These are phyloP conservation scores for Cudoniella acicularis DNA, from an alignment of 495 filamentous ascomycete species.

Conservation along the genomic window DNA sequence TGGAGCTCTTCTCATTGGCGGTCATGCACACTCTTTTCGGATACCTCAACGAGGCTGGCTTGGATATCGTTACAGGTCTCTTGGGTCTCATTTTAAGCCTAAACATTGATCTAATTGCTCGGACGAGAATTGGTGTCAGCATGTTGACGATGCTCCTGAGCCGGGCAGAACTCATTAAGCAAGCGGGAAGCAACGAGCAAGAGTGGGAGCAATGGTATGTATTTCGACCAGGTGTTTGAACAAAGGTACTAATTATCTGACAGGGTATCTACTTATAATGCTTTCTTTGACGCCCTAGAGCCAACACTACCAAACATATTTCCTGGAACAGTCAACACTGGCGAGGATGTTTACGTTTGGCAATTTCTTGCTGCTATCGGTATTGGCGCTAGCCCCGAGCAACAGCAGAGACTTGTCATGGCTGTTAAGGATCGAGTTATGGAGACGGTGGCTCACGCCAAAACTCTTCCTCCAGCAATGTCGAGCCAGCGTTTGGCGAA, in stretches of 20 bases:
- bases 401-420: slow-evolving; percentile 89
- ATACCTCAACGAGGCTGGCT: slow-evolving; percentile 84
- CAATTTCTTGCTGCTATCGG: slow-evolving; percentile 94
- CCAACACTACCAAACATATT: slow-evolving; percentile 79
- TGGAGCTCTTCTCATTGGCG: slow-evolving; percentile 81
- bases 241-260: slow-evolving; percentile 13
- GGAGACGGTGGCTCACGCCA: slow-evolving; percentile 85
- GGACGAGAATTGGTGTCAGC: slow-evolving; percentile 78
- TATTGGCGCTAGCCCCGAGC: slow-evolving; percentile 84
- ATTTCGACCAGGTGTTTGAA: neutral
- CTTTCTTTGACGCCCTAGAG: slow-evolving; percentile 83
- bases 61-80: slow-evolving; percentile 85
- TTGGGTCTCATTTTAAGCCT: slow-evolving; percentile 78
- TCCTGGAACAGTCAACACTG: slow-evolving; percentile 74
- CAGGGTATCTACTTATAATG: slow-evolving; percentile 65
- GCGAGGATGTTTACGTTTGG: slow-evolving; percentile 94
- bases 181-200: slow-evolving; percentile 63
- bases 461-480: slow-evolving; percentile 84
- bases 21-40: slow-evolving; percentile 87
- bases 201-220: slow-evolving; percentile 80
- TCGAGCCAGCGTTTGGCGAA: slow-evolving; percentile 75
- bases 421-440: slow-evolving; percentile 98
- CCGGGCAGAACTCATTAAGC: slow-evolving; percentile 88
- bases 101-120: slow-evolving; percentile 72
- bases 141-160: slow-evolving; percentile 94